Conservation (phyloP, 805 yeast genomes). For the Pichia eremophila region DNA sequence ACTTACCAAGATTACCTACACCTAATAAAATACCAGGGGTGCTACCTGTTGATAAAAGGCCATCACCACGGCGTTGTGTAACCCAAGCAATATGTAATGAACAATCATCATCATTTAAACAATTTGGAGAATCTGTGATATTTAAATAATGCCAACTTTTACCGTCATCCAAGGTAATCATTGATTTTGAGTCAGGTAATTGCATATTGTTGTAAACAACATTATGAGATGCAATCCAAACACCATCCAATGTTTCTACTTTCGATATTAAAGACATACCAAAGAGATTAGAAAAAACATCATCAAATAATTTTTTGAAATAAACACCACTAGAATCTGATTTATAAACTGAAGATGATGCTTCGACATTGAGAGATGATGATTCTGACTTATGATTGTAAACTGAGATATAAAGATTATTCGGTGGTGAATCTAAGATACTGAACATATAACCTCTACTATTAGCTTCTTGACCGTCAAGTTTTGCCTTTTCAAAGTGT, state of each 20-base stretch:
- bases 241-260: constrained; percentile 49
- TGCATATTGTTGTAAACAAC: constrained; percentile 15
- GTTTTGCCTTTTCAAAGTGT: constrained; percentile 30
- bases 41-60: constrained; percentile 37
- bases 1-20: constrained; percentile 74
- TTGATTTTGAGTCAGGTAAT: constrained; percentile 19
- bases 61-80: constrained; percentile 31
- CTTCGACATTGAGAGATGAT: neutral
- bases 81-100: constrained; percentile 34
- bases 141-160: constrained; percentile 40
- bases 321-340: constrained; percentile 52
- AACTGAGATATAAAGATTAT: constrained; percentile 34
- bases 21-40: constrained; percentile 52
- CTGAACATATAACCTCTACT: constrained; percentile 28
- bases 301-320: constrained; percentile 36
- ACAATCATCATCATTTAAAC: constrained; percentile 38
- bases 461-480: constrained; percentile 23
- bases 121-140: constrained; percentile 34
- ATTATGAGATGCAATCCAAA: constrained; percentile 38
- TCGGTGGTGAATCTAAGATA: constrained; percentile 32
- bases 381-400: constrained; percentile 18
- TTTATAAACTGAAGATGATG: constrained; percentile 32
- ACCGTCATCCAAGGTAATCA: constrained; percentile 46
- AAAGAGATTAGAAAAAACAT: constrained; percentile 27
- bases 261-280: constrained; percentile 35